A percentile compares a stretch with the other conserved stretches of the same genome.
Conservation (phyloP, 805 yeast species). For the Candida maltosa region DNA sequence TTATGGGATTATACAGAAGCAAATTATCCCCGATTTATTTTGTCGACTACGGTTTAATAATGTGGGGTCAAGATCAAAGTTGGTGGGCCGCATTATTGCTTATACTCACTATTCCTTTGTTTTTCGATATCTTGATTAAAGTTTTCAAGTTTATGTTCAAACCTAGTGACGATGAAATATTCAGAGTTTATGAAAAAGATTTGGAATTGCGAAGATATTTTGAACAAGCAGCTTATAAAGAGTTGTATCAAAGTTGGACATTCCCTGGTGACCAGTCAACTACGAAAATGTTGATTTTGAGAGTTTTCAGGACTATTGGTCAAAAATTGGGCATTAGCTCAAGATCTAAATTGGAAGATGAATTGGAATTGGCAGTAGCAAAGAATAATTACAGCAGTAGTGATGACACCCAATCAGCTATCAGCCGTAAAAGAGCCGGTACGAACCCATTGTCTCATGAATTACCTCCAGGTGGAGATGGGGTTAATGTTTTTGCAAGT, state of each 20-base stretch:
- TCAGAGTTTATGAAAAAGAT: constrained; percentile 74
- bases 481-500: constrained; percentile 18
- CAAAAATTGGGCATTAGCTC: constrained; percentile 1
- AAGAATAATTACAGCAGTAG: background rate
- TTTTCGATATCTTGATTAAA: constrained; percentile 64
- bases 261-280: constrained; percentile 49
- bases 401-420: constrained; percentile 26
- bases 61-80: constrained; percentile 75
- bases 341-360: background rate
- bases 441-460: constrained; percentile 47
- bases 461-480: constrained; percentile 46
- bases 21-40: constrained; percentile 60
- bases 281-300: constrained; percentile 16
- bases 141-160: constrained; percentile 50
- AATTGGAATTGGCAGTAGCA: background rate
- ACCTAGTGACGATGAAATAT: constrained; percentile 76
- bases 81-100: constrained; percentile 83
- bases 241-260: constrained; percentile 77
- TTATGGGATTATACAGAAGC: constrained; percentile 63
- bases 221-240: constrained; percentile 70
- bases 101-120: constrained; percentile 53
- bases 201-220: constrained; percentile 60
- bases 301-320: background rate
- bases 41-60: constrained; percentile 66
- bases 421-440: constrained; percentile 45